These are phyloP conservation scores for Amanita phalloides DNA, from an alignment of 768 basidiomycete genomes.

Conservation along the genomic window DNA sequence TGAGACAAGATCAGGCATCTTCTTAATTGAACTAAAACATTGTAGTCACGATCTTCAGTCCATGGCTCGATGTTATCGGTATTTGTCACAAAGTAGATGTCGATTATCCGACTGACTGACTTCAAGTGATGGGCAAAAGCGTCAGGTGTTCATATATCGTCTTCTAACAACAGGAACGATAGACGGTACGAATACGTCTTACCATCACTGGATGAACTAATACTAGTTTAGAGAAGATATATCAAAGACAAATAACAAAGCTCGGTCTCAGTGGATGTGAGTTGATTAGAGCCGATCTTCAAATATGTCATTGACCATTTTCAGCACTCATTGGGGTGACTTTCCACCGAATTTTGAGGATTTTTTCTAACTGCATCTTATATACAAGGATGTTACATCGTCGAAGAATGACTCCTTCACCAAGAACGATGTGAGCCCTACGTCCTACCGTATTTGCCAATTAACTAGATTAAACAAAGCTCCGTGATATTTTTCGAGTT, in stretches of 20 bases:
- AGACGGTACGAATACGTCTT: conserved; percentile 44
- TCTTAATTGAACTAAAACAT: neutral
- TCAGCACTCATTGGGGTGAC: conserved; percentile 63
- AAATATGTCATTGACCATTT: conserved; percentile 1
- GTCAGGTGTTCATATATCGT: conserved; percentile 83
- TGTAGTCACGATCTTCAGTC: conserved; percentile 84
- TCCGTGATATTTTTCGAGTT: conserved; percentile 89
- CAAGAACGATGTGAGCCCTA: conserved; percentile 60
- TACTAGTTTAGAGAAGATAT: conserved; percentile 67
- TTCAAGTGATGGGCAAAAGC: conserved; percentile 84
- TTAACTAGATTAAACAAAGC: conserved; percentile 27
- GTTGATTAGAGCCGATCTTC: conserved; percentile 19
- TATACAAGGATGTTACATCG: conserved; percentile 20
- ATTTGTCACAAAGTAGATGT: conserved; percentile 9
- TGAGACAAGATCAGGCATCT: neutral
- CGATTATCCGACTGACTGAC: conserved; percentile 7
- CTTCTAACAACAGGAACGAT: conserved; percentile 83
- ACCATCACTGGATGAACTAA: neutral
- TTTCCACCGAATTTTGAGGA: neutral
- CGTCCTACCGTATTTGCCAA: neutral
- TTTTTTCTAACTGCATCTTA: neutral
- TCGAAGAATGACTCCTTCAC: conserved; percentile 83
- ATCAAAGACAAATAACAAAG: conserved; percentile 91
- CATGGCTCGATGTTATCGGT: conserved; percentile 96
- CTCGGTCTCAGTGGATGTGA: conserved; percentile 80